A percentile compares a stretch with the other conserved stretches of the same genome.
Conservation (phyloP, 2,329 filamentous ascomycete genomes). For the Diplodia seriata region DNA sequence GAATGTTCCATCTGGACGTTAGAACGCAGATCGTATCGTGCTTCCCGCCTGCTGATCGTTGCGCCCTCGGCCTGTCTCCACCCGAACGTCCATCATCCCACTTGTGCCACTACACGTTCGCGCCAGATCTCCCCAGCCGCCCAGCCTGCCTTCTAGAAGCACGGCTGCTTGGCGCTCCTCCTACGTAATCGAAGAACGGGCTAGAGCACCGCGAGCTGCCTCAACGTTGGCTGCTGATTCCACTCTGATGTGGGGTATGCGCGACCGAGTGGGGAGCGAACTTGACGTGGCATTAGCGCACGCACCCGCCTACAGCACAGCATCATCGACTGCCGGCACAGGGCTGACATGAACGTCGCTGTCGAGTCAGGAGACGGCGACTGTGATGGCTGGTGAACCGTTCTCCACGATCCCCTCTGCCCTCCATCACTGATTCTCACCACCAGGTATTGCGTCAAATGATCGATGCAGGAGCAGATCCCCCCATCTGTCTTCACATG, state of each 20-base stretch:
- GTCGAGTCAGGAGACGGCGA: background rate
- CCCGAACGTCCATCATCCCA: conserved; percentile 25
- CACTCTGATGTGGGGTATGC: background rate
- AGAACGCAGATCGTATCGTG: conserved; percentile 29
- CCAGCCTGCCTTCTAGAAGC: conserved; percentile 18
- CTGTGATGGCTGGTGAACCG: background rate
- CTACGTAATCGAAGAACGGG: background rate
- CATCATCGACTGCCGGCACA: background rate
- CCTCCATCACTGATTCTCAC: background rate
- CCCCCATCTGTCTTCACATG: background rate
- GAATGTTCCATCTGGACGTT: conserved; percentile 28
- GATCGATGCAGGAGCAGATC: background rate
- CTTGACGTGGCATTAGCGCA: conserved; percentile 23
- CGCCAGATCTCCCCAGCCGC: conserved; percentile 12
- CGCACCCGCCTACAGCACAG: conserved; percentile 11
- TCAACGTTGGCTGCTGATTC: background rate
- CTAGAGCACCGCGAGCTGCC: background rate
- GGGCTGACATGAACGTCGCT: too few species aligned
- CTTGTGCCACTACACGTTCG: background rate
- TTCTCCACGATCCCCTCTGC: background rate
- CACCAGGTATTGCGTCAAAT: background rate
- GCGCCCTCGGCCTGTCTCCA: conserved; percentile 19
- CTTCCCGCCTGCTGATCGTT: conserved; percentile 18
- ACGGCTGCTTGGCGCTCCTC: background rate
- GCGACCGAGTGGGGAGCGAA: background rate